Conservation (phyloP, 1,284 basidiomycete genomes). For the Fomitopsis schrenkii region DNA sequence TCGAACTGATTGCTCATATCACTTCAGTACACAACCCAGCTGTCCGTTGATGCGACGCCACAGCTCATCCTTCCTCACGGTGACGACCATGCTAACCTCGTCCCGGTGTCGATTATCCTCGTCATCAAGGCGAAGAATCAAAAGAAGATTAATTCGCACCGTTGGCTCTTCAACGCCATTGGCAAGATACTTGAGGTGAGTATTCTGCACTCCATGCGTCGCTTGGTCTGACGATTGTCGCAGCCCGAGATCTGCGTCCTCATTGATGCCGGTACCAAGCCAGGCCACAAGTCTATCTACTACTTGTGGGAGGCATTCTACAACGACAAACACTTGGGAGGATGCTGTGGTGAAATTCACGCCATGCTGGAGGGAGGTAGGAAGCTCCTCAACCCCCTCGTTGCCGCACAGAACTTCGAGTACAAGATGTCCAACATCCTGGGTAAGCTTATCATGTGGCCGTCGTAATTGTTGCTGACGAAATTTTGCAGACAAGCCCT, state of each 20-base stretch:
- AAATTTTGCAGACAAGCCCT: slow-evolving; percentile 71
- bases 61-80: slow-evolving; percentile 87
- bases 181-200: slow-evolving; percentile 75
- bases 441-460: slow-evolving; percentile 38
- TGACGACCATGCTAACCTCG: slow-evolving; percentile 86
- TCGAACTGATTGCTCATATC: background rate
- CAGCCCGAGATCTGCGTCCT: slow-evolving; percentile 90
- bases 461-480: slow-evolving; percentile 2
- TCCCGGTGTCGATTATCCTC: slow-evolving; percentile 95
- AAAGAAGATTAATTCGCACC: slow-evolving; percentile 96
- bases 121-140: slow-evolving; percentile 96
- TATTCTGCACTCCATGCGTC: background rate
- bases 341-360: slow-evolving; percentile 89
- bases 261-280: slow-evolving; percentile 94
- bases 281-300: slow-evolving; percentile 95
- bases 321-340: slow-evolving; percentile 71
- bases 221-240: background rate
- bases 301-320: slow-evolving; percentile 95
- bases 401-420: slow-evolving; percentile 97
- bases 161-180: slow-evolving; percentile 98
- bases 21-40: slow-evolving; percentile 79
- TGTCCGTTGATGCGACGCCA: slow-evolving; percentile 88
- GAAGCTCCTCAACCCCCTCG: slow-evolving; percentile 90
- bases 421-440: slow-evolving; percentile 98
- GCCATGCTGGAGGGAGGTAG: slow-evolving; percentile 92